These are phyloP conservation scores for Solanum infundibuliforme DNA, from an alignment of 257 asterid genomes.

Conservation along the genomic window DNA sequence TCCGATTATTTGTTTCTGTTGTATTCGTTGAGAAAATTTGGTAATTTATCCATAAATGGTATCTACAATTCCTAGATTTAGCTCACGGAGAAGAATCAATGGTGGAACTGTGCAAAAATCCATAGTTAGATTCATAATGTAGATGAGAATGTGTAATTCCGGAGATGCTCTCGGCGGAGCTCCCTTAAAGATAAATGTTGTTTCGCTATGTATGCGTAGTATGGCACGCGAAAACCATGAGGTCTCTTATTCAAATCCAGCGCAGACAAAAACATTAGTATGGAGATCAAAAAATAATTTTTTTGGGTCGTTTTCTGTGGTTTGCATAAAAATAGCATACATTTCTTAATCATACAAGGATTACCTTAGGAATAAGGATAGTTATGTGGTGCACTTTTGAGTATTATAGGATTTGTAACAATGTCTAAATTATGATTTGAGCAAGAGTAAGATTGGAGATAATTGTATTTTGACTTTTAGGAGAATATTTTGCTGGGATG, in stretches of 20 bases:
- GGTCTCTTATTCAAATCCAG: too few species aligned
- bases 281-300: background rate
- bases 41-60: background rate
- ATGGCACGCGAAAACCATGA: too few species aligned
- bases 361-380: background rate
- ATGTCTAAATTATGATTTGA: background rate
- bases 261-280: too few species aligned
- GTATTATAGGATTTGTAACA: background rate
- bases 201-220: too few species aligned
- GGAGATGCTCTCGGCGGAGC: background rate
- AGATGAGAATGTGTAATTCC: background rate
- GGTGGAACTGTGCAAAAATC: background rate
- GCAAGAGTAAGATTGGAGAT: too few species aligned
- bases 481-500: too few species aligned
- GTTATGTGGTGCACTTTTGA: background rate
- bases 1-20: background rate
- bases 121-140: background rate
- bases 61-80: background rate
- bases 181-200: background rate
- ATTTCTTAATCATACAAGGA: background rate
- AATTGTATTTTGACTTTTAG: too few species aligned
- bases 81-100: background rate
- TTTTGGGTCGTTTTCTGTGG: background rate
- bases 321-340: background rate
- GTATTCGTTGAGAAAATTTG: background rate